Percentiles rank a stretch among this genome's conserved stretches.
Conservation (phyloP, 768 basidiomycete species). For the Amanita brunnescens region DNA sequence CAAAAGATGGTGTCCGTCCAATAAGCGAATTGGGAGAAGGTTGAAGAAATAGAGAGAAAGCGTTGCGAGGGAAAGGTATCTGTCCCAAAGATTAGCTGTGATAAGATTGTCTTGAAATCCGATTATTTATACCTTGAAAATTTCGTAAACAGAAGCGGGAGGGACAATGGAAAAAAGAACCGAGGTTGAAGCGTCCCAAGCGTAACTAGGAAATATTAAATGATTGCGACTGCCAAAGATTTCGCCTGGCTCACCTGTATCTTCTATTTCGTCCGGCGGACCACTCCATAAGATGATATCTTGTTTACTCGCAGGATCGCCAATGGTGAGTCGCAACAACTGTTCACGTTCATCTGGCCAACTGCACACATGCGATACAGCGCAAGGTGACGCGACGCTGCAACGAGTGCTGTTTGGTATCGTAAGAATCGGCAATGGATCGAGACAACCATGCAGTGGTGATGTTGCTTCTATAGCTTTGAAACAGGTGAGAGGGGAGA, state of each 20-base stretch:
- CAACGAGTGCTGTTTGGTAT: conserved; percentile 31
- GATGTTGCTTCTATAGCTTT: conserved; percentile 19
- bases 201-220: conserved; percentile 31
- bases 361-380: conserved; percentile 37
- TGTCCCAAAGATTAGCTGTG: conserved; percentile 15
- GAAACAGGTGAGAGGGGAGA: conserved; percentile 37
- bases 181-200: conserved; percentile 43
- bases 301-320: conserved; percentile 13
- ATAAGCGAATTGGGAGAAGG: conserved; percentile 58
- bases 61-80: conserved; percentile 58
- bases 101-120: background rate
- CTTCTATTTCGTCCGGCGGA: conserved; percentile 51
- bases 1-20: conserved; percentile 67
- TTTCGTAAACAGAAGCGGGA: conserved; percentile 28
- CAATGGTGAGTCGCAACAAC: conserved; percentile 48
- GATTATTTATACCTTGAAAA: conserved; percentile 53
- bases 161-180: conserved; percentile 30
- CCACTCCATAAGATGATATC: conserved; percentile 68
- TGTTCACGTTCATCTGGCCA: conserved; percentile 38
- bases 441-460: conserved; percentile 37
- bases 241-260: conserved; percentile 41
- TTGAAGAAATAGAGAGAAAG: conserved; percentile 80
- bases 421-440: conserved; percentile 48
- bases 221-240: background rate
- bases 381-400: conserved; percentile 25